Conservation (phyloP, 495 filamentous ascomycete genomes). For the Aspergillus homomorphus region DNA sequence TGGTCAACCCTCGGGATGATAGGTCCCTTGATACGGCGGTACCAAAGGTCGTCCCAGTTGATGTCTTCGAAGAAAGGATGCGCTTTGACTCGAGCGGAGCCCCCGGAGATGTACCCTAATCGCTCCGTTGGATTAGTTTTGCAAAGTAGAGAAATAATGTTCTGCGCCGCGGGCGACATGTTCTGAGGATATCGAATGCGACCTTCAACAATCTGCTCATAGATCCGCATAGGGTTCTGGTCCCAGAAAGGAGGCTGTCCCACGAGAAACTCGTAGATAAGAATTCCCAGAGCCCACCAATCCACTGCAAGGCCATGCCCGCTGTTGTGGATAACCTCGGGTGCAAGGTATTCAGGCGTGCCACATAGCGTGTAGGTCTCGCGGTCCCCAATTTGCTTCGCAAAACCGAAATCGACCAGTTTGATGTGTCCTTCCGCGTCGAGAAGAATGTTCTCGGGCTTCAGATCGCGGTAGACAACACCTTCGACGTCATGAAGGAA, state of each 20-base stretch:
- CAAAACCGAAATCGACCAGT: conserved; percentile 98
- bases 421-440: conserved; percentile 93
- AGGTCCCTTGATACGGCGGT: conserved; percentile 67
- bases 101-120: conserved; percentile 84
- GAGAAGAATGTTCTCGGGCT: conserved; percentile 92
- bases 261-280: conserved; percentile 94
- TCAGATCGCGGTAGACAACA: conserved; percentile 91
- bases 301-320: conserved; percentile 96
- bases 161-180: conserved; percentile 72
- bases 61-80: conserved; percentile 85
- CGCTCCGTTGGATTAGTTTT: conserved; percentile 84
- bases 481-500: conserved; percentile 82
- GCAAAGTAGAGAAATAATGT: conserved; percentile 82
- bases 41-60: conserved; percentile 81
- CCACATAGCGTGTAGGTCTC: conserved; percentile 97
- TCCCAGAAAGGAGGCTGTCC: conserved; percentile 98
- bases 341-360: conserved; percentile 94
- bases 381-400: conserved; percentile 59
- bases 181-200: conserved; percentile 36
- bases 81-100: conserved; percentile 73
- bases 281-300: conserved; percentile 96
- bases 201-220: conserved; percentile 62
- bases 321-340: conserved; percentile 93
- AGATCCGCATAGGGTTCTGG: conserved; percentile 92
- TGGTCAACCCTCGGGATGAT: conserved; percentile 81